Evolutionary conservation across 2,329 filamentous ascomycete genomes (phyloP).

Genomic region (Grosmannia penicillata): DNA sequence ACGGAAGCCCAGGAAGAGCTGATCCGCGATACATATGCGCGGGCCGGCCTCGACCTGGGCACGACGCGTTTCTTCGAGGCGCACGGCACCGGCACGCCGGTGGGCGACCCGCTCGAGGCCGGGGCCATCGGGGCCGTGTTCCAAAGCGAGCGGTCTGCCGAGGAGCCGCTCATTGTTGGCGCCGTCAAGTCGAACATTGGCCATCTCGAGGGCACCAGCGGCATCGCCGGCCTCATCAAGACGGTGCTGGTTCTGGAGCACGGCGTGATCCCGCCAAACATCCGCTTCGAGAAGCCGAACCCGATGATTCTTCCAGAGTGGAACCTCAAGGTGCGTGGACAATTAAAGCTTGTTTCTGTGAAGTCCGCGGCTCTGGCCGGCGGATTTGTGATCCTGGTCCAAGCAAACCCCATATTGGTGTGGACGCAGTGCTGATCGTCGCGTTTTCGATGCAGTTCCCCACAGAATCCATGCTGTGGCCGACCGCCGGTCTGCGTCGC

Average conservation of each 20-base stretch:
- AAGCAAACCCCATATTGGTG: no score
- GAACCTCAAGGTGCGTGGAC: constrained; percentile 15
- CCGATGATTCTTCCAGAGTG: constrained; percentile 27
- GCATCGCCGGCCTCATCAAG: constrained; percentile 29
- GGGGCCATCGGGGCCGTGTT: constrained; percentile 17
- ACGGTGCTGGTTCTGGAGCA: constrained; percentile 23
- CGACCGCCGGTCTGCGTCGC: no score
- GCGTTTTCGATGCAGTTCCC: no score
- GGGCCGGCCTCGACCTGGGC: constrained; percentile 8
- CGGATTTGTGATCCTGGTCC: no score
- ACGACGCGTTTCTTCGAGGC: constrained; percentile 21
- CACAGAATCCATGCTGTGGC: no score
- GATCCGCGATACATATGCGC: constrained; percentile 9
- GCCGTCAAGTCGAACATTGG: constrained; percentile 27
- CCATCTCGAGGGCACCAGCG: constrained; percentile 31
- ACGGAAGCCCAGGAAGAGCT: constrained; percentile 14
- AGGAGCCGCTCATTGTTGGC: constrained; percentile 13
- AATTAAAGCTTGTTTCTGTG: no score
- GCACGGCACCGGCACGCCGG: constrained; percentile 28
- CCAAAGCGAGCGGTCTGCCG: constrained; percentile 6
- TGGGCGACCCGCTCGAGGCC: constrained; percentile 21
- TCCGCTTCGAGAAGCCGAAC: constrained; percentile 29
- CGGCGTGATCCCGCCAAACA: constrained; percentile 19
- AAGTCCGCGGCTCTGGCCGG: no score
- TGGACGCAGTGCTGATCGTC: no score